Conservation (phyloP, 1,284 basidiomycete species). For the Cryptococcus sp. region DNA sequence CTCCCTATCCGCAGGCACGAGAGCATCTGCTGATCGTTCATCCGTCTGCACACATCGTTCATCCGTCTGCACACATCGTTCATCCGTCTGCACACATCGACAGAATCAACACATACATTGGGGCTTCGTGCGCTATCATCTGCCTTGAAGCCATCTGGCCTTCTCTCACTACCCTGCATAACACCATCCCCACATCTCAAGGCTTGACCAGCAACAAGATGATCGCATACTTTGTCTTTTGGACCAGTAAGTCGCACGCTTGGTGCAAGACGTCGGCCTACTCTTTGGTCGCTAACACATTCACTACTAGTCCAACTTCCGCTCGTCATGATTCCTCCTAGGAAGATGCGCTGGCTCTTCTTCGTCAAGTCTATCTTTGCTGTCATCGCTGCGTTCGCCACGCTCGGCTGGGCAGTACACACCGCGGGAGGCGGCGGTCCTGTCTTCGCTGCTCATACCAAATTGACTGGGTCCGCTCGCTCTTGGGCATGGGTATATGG, state of each 20-base stretch:
- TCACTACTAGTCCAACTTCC: slow-evolving; percentile 54
- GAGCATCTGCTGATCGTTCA: background rate
- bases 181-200: slow-evolving; percentile 61
- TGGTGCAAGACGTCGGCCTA: background rate
- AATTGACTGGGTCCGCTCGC: slow-evolving; percentile 23
- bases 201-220: slow-evolving; percentile 65
- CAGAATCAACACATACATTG: slow-evolving; percentile 61
- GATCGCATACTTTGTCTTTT: slow-evolving; percentile 72
- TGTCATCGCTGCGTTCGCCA: slow-evolving; percentile 64
- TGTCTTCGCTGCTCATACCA: slow-evolving; percentile 52
- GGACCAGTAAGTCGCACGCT: slow-evolving; percentile 55
- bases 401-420: slow-evolving; percentile 61
- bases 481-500: slow-evolving; percentile 74
- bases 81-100: background rate
- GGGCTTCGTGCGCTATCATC: slow-evolving; percentile 40
- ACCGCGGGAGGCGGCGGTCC: slow-evolving; percentile 60
- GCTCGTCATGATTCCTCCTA: slow-evolving; percentile 71
- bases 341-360: slow-evolving; percentile 72
- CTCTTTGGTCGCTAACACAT: background rate
- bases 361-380: slow-evolving; percentile 65
- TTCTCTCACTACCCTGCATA: slow-evolving; percentile 63
- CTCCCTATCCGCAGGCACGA: background rate
- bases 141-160: slow-evolving; percentile 82
- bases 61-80: background rate
- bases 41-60: no score